These are phyloP conservation scores for Pleoardoris graminearum DNA, from an alignment of 2,329 filamentous ascomycete species.

Conservation along the genomic window DNA sequence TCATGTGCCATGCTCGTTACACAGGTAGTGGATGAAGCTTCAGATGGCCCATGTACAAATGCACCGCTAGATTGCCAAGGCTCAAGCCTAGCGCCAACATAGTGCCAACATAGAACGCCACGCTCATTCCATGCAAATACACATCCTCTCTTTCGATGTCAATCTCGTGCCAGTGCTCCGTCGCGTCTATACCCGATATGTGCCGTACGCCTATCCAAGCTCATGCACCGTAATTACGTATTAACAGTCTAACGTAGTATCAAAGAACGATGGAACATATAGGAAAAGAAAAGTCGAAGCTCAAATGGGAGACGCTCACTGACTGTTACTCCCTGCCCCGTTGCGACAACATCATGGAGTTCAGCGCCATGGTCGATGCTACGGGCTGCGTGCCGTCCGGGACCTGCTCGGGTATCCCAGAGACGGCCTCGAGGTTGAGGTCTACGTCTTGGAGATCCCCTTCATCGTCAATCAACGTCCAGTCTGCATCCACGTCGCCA, in stretches of 20 bases:
- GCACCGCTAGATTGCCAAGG: background rate
- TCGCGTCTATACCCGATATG: background rate
- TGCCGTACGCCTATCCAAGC: background rate
- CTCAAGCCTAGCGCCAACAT: too few relatives aligned
- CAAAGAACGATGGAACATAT: background rate
- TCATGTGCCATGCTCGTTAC: too few relatives aligned
- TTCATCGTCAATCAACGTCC: constrained; percentile 80
- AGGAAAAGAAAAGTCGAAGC: background rate
- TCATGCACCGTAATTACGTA: background rate
- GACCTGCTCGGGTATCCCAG: constrained; percentile 21
- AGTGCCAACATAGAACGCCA: background rate
- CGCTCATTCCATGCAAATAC: background rate
- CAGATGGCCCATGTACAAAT: too few relatives aligned
- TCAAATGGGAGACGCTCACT: too few relatives aligned
- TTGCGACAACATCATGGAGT: constrained; percentile 32
- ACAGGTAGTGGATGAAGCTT: too few relatives aligned
- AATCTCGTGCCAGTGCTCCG: background rate
- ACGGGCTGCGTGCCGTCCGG: constrained; percentile 25
- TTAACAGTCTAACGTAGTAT: background rate
- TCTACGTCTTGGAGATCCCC: constrained; percentile 41
- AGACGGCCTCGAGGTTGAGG: constrained; percentile 25
- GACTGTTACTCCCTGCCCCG: background rate
- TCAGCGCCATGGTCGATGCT: constrained; percentile 29
- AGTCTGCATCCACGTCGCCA: constrained; percentile 77
- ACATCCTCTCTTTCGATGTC: background rate